phyloP scores from a whole-genome alignment of 2,329 filamentous ascomycete species.

The Cordyceps javanica region DNA sequence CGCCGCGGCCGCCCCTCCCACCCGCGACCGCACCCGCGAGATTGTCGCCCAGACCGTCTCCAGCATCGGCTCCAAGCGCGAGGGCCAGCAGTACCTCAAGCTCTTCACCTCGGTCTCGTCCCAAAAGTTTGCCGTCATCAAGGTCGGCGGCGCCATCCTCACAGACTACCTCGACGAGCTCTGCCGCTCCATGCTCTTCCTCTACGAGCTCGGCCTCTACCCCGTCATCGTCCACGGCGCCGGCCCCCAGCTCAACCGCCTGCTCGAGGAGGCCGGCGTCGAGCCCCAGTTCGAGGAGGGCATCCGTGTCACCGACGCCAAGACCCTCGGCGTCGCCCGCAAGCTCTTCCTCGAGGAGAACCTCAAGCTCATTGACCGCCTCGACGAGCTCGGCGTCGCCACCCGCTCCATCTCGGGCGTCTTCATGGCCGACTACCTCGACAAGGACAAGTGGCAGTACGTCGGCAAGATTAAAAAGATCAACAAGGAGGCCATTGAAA shows the following conservation, averaged over 20 bases:
- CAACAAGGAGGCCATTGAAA: conserved; percentile 84
- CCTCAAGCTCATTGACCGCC: conserved; percentile 79
- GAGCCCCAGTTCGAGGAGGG: conserved; percentile 96
- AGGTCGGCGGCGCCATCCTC: conserved; percentile 93
- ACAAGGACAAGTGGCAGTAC: conserved; percentile 92
- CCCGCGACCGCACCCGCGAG: conserved; percentile 27
- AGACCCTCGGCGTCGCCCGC: conserved; percentile 84
- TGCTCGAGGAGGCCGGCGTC: conserved; percentile 83
- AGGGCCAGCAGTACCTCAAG: conserved; percentile 95
- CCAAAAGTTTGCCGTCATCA: conserved; percentile 97
- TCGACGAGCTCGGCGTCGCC: conserved; percentile 84
- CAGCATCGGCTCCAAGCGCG: conserved; percentile 92
- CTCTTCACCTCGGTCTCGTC: conserved; percentile 96
- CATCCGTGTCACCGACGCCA: conserved; percentile 90
- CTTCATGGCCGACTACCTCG: conserved; percentile 87
- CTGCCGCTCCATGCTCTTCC: conserved; percentile 80
- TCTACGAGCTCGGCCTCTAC: conserved; percentile 91
- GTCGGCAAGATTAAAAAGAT: conserved; percentile 95
- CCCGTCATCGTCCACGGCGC: conserved; percentile 94
- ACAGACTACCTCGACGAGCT: conserved; percentile 91
- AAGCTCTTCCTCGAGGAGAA: conserved; percentile 96
- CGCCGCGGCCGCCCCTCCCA: conserved; percentile 12
- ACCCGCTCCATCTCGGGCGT: conserved; percentile 88
- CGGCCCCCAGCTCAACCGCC: conserved; percentile 88
- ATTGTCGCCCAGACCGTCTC: conserved; percentile 59